Evolutionary conservation across 148 eudicot species (phyloP), one percentile per base, ranked within the genome.

Genomic region (Cornus kousa): DNA sequence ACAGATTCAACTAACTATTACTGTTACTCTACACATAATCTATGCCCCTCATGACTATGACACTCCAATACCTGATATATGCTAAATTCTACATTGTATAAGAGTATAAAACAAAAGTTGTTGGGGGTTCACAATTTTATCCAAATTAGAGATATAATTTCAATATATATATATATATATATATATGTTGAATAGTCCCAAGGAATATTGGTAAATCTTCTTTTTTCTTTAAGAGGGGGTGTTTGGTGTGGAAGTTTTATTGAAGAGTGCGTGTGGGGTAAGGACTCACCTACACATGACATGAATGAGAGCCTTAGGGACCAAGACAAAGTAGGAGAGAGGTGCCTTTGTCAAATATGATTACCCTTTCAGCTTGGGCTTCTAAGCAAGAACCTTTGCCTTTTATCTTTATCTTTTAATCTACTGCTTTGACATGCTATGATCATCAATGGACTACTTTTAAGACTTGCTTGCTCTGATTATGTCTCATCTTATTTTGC

Each of bases 181-280:
- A 16, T 68, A 5, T 67, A 14, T n/a, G 79, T 72, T 67, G 77
- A 66, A 40, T 77, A 69, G 73, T 70, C 77, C 39, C 32, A 33
- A 80, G 75, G 84, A 85, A 84, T 82, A 74, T 72, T 79, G 76
- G 72, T 68, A 78, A 83, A 85, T 79, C 79, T 82, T 85, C 64
- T 55, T 68, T 60, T 89, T 69, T 57, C 85, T 82, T 74, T 71
- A 74, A 77, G 79, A 80, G 74, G 64, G 88, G 87, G 84, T 84
- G 86, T 88, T 91, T 89, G 72, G 75, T 67, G 74, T 83, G 81
- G 71, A 91, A 91, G 95, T 82, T 74, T 83, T 69, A 59, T 68
- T 60, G 37, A 84, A 79, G 80, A 81, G 85, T 86, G 70, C 80
- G 85, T 68, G 87, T 0, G 28, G 28, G 28, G 78, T 76, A 81